Evolutionary conservation across 495 filamentous ascomycete species (phyloP), one percentile per base, ranked within the genome.

Genomic region (Hapsidospora chrysogenum): DNA sequence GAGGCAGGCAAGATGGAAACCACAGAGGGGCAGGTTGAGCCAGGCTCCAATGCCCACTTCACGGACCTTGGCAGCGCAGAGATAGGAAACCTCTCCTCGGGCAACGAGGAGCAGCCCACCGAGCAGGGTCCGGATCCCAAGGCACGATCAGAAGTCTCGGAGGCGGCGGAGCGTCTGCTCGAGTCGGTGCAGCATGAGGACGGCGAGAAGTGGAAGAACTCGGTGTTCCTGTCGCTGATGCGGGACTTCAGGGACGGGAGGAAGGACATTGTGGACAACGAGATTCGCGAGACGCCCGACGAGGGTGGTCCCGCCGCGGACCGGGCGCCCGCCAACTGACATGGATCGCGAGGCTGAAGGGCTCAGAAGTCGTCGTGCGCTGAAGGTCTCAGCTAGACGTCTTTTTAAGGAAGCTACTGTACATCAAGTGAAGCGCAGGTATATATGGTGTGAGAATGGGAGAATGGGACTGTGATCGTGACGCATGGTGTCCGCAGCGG

Each of bases 201-300:
- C 41, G 76, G 61, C 40, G 47, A 70, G 33, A 86, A 89, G 44
- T 86, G 86, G 48, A 69, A 76, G 46, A 65, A 85, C 45, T 85
- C 80, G 51, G 72, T 70, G 37, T 89, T 89, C 45, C 61, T 86
- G 13, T 66, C 67, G 7, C 52, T 89, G 43, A 86, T 89, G 82
- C 71, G 37, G 4, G 37, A 39, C 15, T 30, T 39, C 11, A 29
- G 79, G 28, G 37, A 39, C 29, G 37, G 37, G 2, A 21, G 30
- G n/a, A 39, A 39, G 37, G 37, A 39, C n/a, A 39, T 39, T 25
- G 37, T 39, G 3, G 37, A 26, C 20, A 21, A 39, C 21, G 29
- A 39, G 26, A 39, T 39, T 17, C 21, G 37, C 29, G 21, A 21
- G 1, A 36, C 33, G n/a, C n/a, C n/a, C n/a, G n/a, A n/a, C n/a